phyloP scores from a whole-genome alignment of 192 early-diverging fungal species.

The Cetraspora pellucida region DNA sequence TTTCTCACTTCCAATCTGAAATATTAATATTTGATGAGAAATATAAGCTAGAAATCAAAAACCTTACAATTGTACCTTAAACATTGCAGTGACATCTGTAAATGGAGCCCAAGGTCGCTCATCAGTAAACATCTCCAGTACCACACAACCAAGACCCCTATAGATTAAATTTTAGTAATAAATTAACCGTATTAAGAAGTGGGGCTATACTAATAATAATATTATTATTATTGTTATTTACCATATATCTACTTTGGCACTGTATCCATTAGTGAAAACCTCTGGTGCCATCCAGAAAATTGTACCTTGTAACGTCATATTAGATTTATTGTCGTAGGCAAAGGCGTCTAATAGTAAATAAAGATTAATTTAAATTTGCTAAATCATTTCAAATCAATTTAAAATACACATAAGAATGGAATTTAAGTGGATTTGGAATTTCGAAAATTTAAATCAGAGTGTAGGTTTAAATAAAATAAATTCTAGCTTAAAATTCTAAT shows the following conservation, averaged over 20 bases:
- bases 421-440: no score
- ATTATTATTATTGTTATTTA: slow-evolving; percentile 30
- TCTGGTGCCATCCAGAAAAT: slow-evolving; percentile 98
- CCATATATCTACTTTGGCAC: slow-evolving; percentile 95
- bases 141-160: slow-evolving; percentile 77
- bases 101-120: slow-evolving; percentile 71
- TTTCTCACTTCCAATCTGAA: slow-evolving; percentile 74
- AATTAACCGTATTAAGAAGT: no score
- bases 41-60: slow-evolving; percentile 33
- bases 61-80: slow-evolving; percentile 46
- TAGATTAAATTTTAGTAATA: background rate
- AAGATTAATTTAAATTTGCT: slow-evolving; percentile 39
- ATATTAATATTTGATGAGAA: slow-evolving; percentile 58
- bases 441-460: no score
- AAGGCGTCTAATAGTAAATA: slow-evolving; percentile 6
- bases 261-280: slow-evolving; percentile 80
- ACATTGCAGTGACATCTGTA: slow-evolving; percentile 57
- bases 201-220: no score
- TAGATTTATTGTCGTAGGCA: slow-evolving; percentile 46
- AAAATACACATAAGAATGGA: no score
- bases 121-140: slow-evolving; percentile 95
- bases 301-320: slow-evolving; percentile 69
- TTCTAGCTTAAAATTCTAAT: no score
- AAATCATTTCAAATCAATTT: slow-evolving; percentile 36
- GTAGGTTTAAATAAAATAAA: no score